These are phyloP conservation scores for Medicago lupulina DNA, from an alignment of 306 rosid species.

Conservation along the genomic window DNA sequence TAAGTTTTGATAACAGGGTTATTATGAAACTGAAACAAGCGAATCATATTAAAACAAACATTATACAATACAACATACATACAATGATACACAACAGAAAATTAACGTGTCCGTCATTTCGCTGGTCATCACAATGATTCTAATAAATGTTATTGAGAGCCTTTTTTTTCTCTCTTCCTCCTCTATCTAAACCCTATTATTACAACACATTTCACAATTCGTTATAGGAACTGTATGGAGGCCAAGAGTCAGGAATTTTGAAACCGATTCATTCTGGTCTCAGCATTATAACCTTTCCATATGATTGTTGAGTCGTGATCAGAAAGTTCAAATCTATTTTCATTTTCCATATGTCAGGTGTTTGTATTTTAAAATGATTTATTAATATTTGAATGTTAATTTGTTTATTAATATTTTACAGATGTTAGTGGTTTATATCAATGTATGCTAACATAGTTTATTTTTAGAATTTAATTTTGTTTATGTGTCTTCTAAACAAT, in stretches of 20 bases:
- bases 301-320: slow-evolving; percentile 1
- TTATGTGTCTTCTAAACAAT: slow-evolving; percentile 33
- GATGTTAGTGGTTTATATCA: slow-evolving; percentile 16
- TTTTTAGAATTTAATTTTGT: slow-evolving; percentile 8
- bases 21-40: background rate
- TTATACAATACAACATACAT: background rate
- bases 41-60: background rate
- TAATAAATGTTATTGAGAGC: background rate
- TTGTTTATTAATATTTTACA: slow-evolving; percentile 15
- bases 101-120: background rate
- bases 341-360: slow-evolving; percentile 12
- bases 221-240: slow-evolving; percentile 1
- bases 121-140: background rate
- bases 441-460: background rate
- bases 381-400: background rate
- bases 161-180: no score
- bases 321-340: slow-evolving; percentile 11
- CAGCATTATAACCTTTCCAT: slow-evolving; percentile 25
- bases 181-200: no score
- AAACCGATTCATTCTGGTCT: slow-evolving; percentile 33
- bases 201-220: background rate
- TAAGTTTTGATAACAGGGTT: background rate
- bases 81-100: background rate
- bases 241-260: slow-evolving; percentile 10
- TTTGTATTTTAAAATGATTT: slow-evolving; percentile 16